phyloP scores from a whole-genome alignment of 1,139 yeast genomes.

The Zygosaccharomyces sapae region DNA sequence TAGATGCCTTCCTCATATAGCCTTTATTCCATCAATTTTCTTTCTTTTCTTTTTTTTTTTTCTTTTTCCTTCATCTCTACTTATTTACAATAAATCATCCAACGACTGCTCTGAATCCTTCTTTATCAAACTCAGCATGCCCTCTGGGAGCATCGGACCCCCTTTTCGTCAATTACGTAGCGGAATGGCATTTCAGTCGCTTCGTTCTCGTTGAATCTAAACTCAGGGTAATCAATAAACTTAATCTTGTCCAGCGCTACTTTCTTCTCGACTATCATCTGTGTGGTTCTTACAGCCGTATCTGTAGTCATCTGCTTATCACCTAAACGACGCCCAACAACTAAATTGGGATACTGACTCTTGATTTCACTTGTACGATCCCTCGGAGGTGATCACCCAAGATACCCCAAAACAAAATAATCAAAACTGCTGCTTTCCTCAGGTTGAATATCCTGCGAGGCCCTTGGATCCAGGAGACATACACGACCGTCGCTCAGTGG shows the following conservation, averaged over 20 bases:
- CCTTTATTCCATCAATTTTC: slow-evolving; percentile 5
- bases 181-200: slow-evolving; percentile 98
- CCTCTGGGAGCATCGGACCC: slow-evolving; percentile 81
- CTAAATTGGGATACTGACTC: slow-evolving; percentile 57
- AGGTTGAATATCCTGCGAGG: slow-evolving; percentile 67
- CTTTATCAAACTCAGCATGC: slow-evolving; percentile 83
- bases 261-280: slow-evolving; percentile 59
- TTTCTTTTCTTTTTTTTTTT: no score
- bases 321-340: slow-evolving; percentile 82
- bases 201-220: slow-evolving; percentile 79
- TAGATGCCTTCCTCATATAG: background rate
- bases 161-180: slow-evolving; percentile 57
- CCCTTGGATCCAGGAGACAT: slow-evolving; percentile 86
- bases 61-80: background rate
- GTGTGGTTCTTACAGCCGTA: slow-evolving; percentile 91
- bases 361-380: slow-evolving; percentile 91
- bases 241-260: slow-evolving; percentile 62
- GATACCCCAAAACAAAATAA: slow-evolving; percentile 91
- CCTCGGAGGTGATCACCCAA: slow-evolving; percentile 95
- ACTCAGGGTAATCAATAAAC: slow-evolving; percentile 91
- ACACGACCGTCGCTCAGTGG: slow-evolving; percentile 47
- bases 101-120: slow-evolving; percentile 76
- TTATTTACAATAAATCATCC: slow-evolving; percentile 42
- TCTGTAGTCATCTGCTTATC: slow-evolving; percentile 94
- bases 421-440: slow-evolving; percentile 63